A percentile compares a stretch with the other conserved stretches of the same genome.
phyloP scores from a whole-genome alignment of 2,329 filamentous ascomycete genomes.

The Cyclaneusma minus region DNA sequence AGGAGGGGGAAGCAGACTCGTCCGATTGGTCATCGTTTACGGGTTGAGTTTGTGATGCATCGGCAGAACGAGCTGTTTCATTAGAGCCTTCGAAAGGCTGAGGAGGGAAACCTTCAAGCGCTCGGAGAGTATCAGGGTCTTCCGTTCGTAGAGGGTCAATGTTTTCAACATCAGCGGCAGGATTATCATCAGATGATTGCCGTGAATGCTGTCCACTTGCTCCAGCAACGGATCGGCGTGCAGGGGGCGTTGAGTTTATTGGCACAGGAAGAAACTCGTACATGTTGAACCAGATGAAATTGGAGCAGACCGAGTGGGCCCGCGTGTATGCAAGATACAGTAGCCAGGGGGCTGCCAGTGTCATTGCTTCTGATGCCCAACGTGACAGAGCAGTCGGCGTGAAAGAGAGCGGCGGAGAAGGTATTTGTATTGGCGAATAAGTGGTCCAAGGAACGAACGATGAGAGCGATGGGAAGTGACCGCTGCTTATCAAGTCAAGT shows the following conservation, averaged over 20 bases:
- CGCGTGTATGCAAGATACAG: constrained; percentile 11
- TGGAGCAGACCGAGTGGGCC: constrained; percentile 10
- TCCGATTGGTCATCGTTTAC: constrained; percentile 17
- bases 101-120: constrained; percentile 15
- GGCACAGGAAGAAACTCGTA: constrained; percentile 16
- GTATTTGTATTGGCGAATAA: constrained; percentile 11
- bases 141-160: no score
- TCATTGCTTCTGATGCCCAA: constrained; percentile 6
- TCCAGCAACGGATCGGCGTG: no score
- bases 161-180: background rate
- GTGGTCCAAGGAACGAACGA: constrained; percentile 16
- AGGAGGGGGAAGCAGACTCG: no score
- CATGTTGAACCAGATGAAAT: constrained; percentile 14
- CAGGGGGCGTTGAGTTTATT: no score
- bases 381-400: constrained; percentile 8
- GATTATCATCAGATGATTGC: background rate
- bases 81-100: constrained; percentile 4
- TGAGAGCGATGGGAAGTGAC: constrained; percentile 9
- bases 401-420: constrained; percentile 6
- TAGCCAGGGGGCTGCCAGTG: constrained; percentile 13
- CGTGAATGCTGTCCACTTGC: no score
- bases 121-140: constrained; percentile 15
- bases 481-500: constrained; percentile 12
- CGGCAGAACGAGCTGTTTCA: constrained; percentile 3
- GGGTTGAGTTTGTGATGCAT: constrained; percentile 11